Evolutionary conservation across 78 protist species (phyloP).

Genomic region (Dictyostelium firmibasis): DNA sequence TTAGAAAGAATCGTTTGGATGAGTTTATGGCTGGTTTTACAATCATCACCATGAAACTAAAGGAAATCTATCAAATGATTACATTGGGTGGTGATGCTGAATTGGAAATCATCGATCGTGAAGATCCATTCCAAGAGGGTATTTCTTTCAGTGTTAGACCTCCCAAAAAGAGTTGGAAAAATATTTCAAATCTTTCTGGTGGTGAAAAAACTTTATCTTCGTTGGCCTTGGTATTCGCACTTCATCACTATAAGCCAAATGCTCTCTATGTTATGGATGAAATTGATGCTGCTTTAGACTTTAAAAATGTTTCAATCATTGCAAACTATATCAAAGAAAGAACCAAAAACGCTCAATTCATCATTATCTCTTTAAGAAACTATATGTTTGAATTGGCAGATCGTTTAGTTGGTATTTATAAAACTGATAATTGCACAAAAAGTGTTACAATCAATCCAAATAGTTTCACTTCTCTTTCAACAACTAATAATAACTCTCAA

Average conservation of each 20-base stretch:
- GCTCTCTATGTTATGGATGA: constrained; percentile 99
- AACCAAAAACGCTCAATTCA: constrained; percentile 99
- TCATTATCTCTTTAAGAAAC: constrained; percentile 98
- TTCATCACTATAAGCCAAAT: constrained; percentile 99
- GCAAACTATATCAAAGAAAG: constrained; percentile 99
- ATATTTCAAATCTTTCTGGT: constrained; percentile 98
- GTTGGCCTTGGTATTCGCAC: constrained; percentile 99
- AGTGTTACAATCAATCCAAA: constrained; percentile 97
- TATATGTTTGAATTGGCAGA: constrained; percentile 99
- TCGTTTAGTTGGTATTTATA: constrained; percentile 99
- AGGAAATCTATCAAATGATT: constrained; percentile 96
- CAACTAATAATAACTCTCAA: neutral
- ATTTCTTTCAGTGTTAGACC: constrained; percentile 98
- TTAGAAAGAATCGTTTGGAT: constrained; percentile 91
- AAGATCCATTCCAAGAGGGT: constrained; percentile 99
- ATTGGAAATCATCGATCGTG: constrained; percentile 97
- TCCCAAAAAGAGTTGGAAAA: constrained; percentile 99
- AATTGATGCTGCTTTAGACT: constrained; percentile 99
- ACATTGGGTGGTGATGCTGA: constrained; percentile 99
- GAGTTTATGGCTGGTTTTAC: constrained; percentile 98
- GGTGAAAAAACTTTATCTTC: constrained; percentile 99
- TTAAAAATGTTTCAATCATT: constrained; percentile 95
- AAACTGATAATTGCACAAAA: constrained; percentile 97
- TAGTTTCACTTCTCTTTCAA: neutral
- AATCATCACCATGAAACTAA: constrained; percentile 93